A percentile compares a stretch with the other conserved stretches of the same genome.
These are phyloP conservation scores for Candida quercuum DNA, from an alignment of 805 yeast genomes.

Conservation along the genomic window DNA sequence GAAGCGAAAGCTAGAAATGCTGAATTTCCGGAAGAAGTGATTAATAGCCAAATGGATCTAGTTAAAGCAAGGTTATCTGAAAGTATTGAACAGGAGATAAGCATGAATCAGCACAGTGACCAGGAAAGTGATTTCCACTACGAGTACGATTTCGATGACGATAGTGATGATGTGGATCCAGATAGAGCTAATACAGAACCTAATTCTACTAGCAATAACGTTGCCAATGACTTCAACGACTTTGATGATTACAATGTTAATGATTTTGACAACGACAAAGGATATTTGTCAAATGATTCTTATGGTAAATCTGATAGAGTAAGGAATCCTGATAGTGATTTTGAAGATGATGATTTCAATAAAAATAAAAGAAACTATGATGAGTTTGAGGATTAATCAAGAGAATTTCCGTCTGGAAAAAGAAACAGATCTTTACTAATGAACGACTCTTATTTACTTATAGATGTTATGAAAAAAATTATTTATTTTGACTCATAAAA, in stretches of 20 bases:
- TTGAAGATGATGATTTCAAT: not conserved
- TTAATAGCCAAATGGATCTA: constrained; percentile 10
- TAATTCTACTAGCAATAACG: no score
- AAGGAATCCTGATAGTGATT: not conserved
- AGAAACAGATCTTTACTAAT: not conserved
- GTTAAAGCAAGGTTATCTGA: constrained; percentile 9
- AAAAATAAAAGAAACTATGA: not conserved
- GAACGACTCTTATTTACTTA: not conserved
- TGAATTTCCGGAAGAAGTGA: constrained; percentile 15
- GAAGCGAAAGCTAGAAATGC: constrained; percentile 12
- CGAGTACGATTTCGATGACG: not conserved
- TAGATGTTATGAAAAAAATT: no score
- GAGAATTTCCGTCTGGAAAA: no score
- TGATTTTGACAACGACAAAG: no score
- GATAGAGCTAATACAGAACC: no score
- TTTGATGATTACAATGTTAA: no score
- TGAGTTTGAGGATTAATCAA: constrained; percentile 1
- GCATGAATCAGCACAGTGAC: not conserved
- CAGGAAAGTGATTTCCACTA: not conserved
- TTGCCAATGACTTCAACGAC: constrained; percentile 4
- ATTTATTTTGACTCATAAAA: not conserved
- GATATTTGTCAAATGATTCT: no score
- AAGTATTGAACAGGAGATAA: not conserved
- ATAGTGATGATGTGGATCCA: not conserved
- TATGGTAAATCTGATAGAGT: no score